Base-by-base conservation (phyloP, 1,284 basidiomycete genomes). In the Ustilago bromivora region DNA sequence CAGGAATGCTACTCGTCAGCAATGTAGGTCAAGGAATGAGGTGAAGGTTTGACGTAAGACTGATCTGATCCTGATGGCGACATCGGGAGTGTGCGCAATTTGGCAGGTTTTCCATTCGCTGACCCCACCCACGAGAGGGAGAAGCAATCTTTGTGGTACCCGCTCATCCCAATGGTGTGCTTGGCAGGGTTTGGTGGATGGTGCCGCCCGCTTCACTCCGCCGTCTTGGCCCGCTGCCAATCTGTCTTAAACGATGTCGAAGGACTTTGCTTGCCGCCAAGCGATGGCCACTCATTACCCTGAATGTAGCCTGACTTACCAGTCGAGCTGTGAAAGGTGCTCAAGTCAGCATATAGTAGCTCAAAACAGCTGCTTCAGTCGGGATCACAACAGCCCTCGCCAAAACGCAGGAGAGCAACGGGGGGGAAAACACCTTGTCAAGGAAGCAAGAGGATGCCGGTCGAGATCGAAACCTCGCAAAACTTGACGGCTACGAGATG, bases 41-140 rank as follows among this genome's bases (percentile, higher is more conserved):
- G 40, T 23, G 23, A 53, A 34, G 32, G 23, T 34, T 55, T 55
- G 53, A 55, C 53, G 53, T 38, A 36, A 55, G 53, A 55, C 15
- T 11, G 38, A 55, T 15, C 17, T 19, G 17, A 23, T 23, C 23
- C 23, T 23, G 12, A 55, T 55, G 34, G 53, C 53, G 35, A 55
- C 53, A 55, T 55, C 34, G 35, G 23, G 23, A 2, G 23, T 23
- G 23, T 23, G 23, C 53, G 51, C 51, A 53, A 53, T 32, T 53
- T 53, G 51, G 51, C 51, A 53, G 51, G 10, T 53, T 41, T 41
- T 41, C 17, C 40, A 51, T 51, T 51, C 28, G 19, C 19, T 23
- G n/a, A 19, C 46, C 19, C 23, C 19, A 11, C 10, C 46, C 46
- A 23, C 46, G 19, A 49, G 9, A 28, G 31, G 19, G 19, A 11